Conservation (phyloP, 1,284 basidiomycete species). For the Apiotrichum porosum region DNA sequence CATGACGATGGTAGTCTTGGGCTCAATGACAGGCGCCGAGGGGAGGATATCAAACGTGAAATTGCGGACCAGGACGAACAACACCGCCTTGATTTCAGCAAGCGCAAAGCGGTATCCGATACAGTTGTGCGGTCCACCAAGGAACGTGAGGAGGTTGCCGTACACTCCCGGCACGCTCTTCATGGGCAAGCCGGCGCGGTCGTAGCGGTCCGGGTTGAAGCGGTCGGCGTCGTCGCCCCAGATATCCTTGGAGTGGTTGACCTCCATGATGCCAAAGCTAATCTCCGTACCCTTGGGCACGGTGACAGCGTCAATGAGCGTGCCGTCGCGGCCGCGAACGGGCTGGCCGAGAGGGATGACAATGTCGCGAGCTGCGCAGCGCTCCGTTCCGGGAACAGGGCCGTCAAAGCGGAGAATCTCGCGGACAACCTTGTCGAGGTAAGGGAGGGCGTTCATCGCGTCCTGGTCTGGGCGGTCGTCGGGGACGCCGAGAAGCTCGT, state of each 20-base stretch:
- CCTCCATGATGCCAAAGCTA: constrained; percentile 49
- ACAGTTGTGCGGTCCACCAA: constrained; percentile 62
- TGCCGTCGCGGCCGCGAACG: constrained; percentile 45
- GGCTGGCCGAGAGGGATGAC: constrained; percentile 58
- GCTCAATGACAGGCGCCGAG: constrained; percentile 32
- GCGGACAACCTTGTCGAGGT: constrained; percentile 62
- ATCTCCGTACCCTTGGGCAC: constrained; percentile 37
- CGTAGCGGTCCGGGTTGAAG: constrained; percentile 52
- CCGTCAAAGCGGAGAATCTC: constrained; percentile 63
- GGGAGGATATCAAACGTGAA: constrained; percentile 57
- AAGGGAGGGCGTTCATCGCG: constrained; percentile 51
- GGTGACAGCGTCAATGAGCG: constrained; percentile 36
- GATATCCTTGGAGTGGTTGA: constrained; percentile 59
- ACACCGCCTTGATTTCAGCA: constrained; percentile 59
- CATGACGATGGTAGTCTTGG: constrained; percentile 44
- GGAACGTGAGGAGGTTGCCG: constrained; percentile 64
- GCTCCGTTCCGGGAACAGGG: constrained; percentile 62
- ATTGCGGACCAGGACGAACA: constrained; percentile 57
- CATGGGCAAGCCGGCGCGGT: constrained; percentile 29
- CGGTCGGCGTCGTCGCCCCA: constrained; percentile 66
- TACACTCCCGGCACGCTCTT: constrained; percentile 58
- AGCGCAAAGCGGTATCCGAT: constrained; percentile 69
- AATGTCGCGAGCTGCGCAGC: constrained; percentile 56
- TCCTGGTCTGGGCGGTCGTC: constrained; percentile 37
- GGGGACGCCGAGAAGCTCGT: constrained; percentile 50